Conservation (phyloP, 148 eudicot species). For the Selenicereus undatus region DNA sequence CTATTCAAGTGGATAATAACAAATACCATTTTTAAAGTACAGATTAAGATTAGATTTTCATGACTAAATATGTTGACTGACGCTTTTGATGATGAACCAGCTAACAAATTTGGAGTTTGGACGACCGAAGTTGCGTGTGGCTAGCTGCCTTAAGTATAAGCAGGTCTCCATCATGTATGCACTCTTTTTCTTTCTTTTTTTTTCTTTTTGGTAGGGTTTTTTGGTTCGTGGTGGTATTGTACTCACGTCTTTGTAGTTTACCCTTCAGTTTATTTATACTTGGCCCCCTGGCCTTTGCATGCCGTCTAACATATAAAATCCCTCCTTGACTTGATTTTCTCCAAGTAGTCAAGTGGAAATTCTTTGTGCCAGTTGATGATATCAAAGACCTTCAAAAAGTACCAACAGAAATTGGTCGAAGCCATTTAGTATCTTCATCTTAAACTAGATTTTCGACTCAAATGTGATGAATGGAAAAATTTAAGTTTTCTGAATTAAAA, state of each 20-base stretch:
- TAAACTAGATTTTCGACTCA: no score
- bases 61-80: not conserved
- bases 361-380: not conserved
- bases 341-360: no score
- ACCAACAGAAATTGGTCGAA: no score
- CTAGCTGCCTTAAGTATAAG: not conserved
- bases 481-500: no score
- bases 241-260: not conserved
- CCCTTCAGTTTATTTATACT: no score
- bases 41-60: not conserved
- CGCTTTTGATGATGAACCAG: not conserved
- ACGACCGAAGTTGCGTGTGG: not conserved
- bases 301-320: not conserved
- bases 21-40: not conserved
- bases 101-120: not conserved
- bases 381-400: no score
- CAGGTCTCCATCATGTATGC: not conserved
- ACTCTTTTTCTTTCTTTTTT: no score
- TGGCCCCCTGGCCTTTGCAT: not conserved
- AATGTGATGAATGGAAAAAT: no score
- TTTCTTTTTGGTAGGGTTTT: no score
- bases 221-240: not conserved
- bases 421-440: no score
- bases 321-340: no score
- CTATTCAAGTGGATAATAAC: conserved; percentile 3